Conservation (phyloP, 371 early-diverging fungal genomes). For the Rhizopus stolonifer region DNA sequence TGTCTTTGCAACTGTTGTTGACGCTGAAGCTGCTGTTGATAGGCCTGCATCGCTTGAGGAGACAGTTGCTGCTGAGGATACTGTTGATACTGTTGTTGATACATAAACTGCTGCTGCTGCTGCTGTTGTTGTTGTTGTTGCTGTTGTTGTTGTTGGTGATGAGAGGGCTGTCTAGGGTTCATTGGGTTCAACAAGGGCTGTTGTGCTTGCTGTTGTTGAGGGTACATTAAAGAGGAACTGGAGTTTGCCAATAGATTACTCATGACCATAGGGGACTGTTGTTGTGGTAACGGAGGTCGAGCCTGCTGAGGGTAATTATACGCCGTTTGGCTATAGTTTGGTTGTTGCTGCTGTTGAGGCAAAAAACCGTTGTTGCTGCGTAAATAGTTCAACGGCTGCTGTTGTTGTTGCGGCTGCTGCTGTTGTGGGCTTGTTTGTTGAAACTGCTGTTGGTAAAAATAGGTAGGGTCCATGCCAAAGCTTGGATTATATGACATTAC, state of each 20-base stretch:
- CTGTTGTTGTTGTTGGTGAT: constrained; percentile 29
- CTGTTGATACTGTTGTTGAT: constrained; percentile 5
- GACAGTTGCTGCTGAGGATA: constrained; percentile 3
- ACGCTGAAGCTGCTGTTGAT: constrained; percentile 14
- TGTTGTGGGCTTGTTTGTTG: constrained; percentile 4
- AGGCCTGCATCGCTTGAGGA: constrained; percentile 2
- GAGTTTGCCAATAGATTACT: constrained; percentile 4
- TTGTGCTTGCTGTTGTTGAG: background rate
- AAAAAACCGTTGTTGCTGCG: constrained; percentile 8
- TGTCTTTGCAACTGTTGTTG: constrained; percentile 25
- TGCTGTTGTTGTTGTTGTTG: constrained; percentile 32
- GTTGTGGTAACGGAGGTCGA: constrained; percentile 2
- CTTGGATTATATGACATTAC: constrained; percentile 5
- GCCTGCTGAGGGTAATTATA: background rate
- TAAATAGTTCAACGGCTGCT: constrained; percentile 19
- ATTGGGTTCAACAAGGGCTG: constrained; percentile 3
- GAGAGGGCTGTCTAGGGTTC: background rate
- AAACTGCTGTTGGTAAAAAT: constrained; percentile 2
- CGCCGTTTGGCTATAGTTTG: constrained; percentile 1
- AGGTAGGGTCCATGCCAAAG: constrained; percentile 4
- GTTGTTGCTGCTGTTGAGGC: constrained; percentile 14
- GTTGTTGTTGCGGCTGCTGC: constrained; percentile 11
- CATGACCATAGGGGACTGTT: constrained; percentile 18
- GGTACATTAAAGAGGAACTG: background rate
- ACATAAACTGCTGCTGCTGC: constrained; percentile 28